Evolutionary conservation across 345 rosid genomes (phyloP).

Genomic region (Citrus mangshanensis): DNA sequence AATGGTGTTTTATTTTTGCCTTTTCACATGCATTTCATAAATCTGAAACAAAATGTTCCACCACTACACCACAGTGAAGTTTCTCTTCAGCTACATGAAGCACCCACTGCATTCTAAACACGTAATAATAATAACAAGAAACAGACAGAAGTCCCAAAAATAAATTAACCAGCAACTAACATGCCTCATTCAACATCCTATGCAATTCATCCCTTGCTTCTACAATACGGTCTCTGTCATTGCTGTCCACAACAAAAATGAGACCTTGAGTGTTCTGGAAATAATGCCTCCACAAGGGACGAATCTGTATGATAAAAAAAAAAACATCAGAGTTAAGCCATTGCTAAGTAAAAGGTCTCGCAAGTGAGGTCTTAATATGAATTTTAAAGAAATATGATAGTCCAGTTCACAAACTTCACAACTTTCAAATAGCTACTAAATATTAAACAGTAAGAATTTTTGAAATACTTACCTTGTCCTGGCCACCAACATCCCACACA

Average conservation of each 20-base stretch:
- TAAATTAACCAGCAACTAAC: not conserved
- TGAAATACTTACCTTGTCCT: conserved; percentile 61
- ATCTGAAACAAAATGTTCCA: not conserved
- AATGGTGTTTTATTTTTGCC: not conserved
- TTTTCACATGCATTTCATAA: not conserved
- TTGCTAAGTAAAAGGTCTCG: not conserved
- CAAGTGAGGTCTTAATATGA: not conserved
- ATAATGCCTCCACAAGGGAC: conserved; percentile 90
- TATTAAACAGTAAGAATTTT: not conserved
- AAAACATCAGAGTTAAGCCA: not conserved
- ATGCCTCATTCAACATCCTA: conserved; percentile 87
- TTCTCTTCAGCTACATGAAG: not conserved
- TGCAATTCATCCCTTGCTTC: conserved; percentile 92
- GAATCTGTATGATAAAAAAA: conserved; percentile 40
- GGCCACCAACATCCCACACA: conserved; percentile 95
- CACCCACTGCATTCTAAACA: not conserved
- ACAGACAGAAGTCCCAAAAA: not conserved
- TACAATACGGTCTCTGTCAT: conserved; percentile 68
- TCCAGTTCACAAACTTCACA: not conserved
- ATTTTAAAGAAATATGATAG: not conserved
- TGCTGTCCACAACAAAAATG: conserved; percentile 87
- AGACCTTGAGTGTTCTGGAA: conserved; percentile 87
- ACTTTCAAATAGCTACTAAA: not conserved
- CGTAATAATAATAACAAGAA: not conserved
- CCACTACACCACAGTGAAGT: not conserved